A percentile compares a stretch with the other conserved stretches of the same genome.
Conservation (phyloP, 176 grass and related monocot species). For the Ampelocalamus luodianensis region DNA sequence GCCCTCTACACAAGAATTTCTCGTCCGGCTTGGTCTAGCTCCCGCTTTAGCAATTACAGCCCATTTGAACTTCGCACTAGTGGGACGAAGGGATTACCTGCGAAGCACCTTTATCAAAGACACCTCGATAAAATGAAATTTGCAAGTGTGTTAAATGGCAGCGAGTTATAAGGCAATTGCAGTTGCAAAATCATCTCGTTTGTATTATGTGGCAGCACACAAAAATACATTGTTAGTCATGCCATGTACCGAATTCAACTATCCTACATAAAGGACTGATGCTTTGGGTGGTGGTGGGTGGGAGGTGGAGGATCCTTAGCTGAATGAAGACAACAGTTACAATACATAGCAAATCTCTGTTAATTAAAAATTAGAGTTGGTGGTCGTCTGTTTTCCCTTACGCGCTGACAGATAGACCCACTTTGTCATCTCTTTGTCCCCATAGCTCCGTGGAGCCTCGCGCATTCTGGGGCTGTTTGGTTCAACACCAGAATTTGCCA, state of each 20-base stretch:
- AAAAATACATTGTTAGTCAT: not conserved
- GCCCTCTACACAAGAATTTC: not conserved
- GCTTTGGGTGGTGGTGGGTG: not conserved
- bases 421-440: too few species aligned
- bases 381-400: too few species aligned
- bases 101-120: not conserved
- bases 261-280: not conserved
- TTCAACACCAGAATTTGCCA: too few species aligned
- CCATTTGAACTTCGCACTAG: not conserved
- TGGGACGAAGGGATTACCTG: not conserved
- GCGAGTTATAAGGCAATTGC: not conserved
- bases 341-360: not conserved
- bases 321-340: not conserved
- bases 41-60: not conserved
- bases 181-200: not conserved
- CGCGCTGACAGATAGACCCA: too few species aligned
- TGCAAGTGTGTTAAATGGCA: not conserved
- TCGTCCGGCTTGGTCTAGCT: constrained; percentile 2
- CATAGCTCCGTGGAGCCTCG: too few species aligned
- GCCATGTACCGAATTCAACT: not conserved
- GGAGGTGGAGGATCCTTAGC: not conserved
- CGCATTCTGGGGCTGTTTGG: too few species aligned
- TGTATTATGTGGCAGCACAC: not conserved
- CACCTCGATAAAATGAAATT: not conserved
- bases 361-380: too few species aligned